phyloP scores from a whole-genome alignment of 2,329 filamentous ascomycete species.

The Aplosporella prunicola region DNA sequence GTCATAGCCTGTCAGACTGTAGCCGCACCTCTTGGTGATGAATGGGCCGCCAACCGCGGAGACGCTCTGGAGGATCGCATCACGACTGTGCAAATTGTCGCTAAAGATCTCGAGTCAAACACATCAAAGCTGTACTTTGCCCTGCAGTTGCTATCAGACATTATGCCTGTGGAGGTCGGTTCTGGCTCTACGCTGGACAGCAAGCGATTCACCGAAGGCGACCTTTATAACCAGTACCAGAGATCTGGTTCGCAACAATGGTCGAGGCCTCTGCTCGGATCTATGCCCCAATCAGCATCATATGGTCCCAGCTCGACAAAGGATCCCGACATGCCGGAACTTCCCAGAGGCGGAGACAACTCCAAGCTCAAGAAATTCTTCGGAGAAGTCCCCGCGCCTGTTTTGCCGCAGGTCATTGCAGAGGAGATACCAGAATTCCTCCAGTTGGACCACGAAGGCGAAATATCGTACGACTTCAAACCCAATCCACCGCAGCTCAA shows the following conservation, averaged over 20 bases:
- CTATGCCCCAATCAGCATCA: slow-evolving; percentile 45
- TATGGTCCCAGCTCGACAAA: too few relatives aligned
- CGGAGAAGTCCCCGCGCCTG: slow-evolving; percentile 41
- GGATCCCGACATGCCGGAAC: slow-evolving; percentile 23
- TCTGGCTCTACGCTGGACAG: slow-evolving; percentile 20
- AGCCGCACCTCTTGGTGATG: slow-evolving; percentile 83
- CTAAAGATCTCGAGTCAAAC: slow-evolving; percentile 73
- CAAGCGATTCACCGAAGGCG: slow-evolving; percentile 34
- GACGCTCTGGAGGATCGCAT: slow-evolving; percentile 82
- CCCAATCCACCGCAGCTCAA: slow-evolving; percentile 65
- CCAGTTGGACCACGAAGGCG: slow-evolving; percentile 75
- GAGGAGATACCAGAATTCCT: slow-evolving; percentile 81
- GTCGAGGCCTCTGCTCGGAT: slow-evolving; percentile 46
- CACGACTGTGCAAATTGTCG: slow-evolving; percentile 66
- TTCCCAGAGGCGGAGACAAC: slow-evolving; percentile 31
- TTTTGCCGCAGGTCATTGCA: slow-evolving; percentile 37
- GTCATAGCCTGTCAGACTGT: slow-evolving; percentile 81
- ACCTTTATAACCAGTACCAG: slow-evolving; percentile 21
- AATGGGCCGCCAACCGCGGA: slow-evolving; percentile 89
- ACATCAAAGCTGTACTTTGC: slow-evolving; percentile 83
- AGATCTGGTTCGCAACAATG: slow-evolving; percentile 24
- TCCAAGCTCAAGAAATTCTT: slow-evolving; percentile 44
- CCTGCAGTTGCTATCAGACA: slow-evolving; percentile 75
- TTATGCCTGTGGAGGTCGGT: slow-evolving; percentile 48
- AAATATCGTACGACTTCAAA: slow-evolving; percentile 85